These are phyloP conservation scores for Puccinia horiana DNA, from an alignment of 1,284 basidiomycete species.

Conservation along the genomic window DNA sequence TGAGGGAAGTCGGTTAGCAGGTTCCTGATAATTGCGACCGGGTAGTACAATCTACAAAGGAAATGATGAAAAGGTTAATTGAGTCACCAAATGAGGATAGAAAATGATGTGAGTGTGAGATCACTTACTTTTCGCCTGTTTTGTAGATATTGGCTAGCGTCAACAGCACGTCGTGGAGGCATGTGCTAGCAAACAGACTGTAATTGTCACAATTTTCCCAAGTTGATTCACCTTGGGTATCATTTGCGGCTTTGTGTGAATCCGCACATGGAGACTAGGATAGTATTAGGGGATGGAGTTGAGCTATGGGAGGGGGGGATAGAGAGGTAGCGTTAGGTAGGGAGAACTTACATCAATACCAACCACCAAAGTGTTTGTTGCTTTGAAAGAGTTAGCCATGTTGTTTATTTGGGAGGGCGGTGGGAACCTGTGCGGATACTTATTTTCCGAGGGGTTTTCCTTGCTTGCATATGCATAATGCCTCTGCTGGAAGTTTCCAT, in stretches of 20 bases:
- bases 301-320: too few relatives aligned
- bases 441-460: neutral
- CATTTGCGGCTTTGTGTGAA: neutral
- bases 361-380: neutral
- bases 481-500: neutral
- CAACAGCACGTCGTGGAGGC: neutral
- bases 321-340: too few relatives aligned
- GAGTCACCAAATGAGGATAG: neutral
- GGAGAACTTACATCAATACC: neutral
- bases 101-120: too few relatives aligned
- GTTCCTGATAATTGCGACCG: neutral
- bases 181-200: neutral
- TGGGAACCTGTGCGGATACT: neutral
- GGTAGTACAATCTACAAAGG: conserved; percentile 16
- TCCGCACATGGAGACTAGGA: neutral
- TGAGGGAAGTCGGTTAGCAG: conserved; percentile 11
- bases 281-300: too few relatives aligned
- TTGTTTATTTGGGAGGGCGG: neutral
- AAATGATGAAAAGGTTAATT: neutral
- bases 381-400: neutral
- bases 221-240: neutral
- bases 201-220: too few relatives aligned
- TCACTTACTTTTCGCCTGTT: conserved; percentile 20
- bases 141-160: neutral
- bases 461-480: neutral